Conservation (phyloP, 106 monocot genomes). For the Dendrobium chrysotoxum region DNA sequence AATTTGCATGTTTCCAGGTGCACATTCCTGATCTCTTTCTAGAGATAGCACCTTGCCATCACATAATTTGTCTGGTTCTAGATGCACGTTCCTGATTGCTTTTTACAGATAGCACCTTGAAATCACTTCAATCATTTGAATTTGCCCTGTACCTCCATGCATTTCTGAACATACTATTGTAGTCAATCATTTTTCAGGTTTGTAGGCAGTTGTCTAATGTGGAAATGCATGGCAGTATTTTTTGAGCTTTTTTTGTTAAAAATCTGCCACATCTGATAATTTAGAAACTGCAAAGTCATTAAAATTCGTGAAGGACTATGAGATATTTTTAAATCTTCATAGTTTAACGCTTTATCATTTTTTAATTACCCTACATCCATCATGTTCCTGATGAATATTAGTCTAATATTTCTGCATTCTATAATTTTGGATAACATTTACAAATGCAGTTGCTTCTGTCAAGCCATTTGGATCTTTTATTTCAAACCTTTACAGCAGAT, state of each 20-base stretch:
- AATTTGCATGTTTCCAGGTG: too few relatives aligned
- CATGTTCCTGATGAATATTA: background rate
- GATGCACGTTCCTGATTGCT: too few relatives aligned
- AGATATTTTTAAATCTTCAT: background rate
- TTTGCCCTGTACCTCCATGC: background rate
- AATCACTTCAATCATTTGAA: too few relatives aligned
- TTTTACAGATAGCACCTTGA: too few relatives aligned
- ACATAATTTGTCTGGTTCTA: too few relatives aligned
- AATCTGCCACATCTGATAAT: background rate
- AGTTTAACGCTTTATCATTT: background rate
- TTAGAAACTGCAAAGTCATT: background rate
- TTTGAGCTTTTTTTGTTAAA: background rate
- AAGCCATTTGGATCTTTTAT: slow-evolving; percentile 73
- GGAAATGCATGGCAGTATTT: background rate
- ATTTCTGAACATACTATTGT: background rate
- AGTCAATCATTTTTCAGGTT: background rate
- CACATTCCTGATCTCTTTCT: background rate
- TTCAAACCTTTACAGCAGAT: slow-evolving; percentile 55
- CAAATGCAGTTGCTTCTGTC: slow-evolving; percentile 34
- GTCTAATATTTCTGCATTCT: background rate
- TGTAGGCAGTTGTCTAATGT: background rate
- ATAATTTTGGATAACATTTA: slow-evolving; percentile 2
- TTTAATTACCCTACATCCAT: background rate
- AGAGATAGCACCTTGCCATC: background rate
- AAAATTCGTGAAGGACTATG: background rate